A percentile compares a stretch with the other conserved stretches of the same genome.
These are phyloP conservation scores for Plenodomus tracheiphilus DNA, from an alignment of 2,329 filamentous ascomycete species.

Conservation along the genomic window DNA sequence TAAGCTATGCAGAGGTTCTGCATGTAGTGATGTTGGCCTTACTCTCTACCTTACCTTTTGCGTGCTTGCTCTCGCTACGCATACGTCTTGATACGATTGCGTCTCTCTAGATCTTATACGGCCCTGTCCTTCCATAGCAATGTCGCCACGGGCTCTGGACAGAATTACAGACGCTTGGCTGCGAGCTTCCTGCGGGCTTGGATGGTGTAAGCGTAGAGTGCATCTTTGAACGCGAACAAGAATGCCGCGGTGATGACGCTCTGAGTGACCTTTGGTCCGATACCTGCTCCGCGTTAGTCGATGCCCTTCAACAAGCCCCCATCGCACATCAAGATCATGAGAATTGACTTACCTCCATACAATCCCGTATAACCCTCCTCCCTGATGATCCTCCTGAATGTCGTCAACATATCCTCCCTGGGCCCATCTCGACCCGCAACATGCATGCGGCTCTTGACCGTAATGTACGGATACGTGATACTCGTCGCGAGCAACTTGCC, in stretches of 20 bases:
- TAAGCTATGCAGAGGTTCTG: not conserved
- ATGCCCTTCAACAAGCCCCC: not conserved
- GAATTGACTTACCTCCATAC: slow-evolving; percentile 73
- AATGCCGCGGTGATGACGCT: slow-evolving; percentile 96
- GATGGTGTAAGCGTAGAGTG: slow-evolving; percentile 82
- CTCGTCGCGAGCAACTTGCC: slow-evolving; percentile 93
- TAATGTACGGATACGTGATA: slow-evolving; percentile 98
- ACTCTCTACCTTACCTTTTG: not conserved
- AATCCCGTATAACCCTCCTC: slow-evolving; percentile 92
- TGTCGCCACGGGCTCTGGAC: slow-evolving; percentile 3
- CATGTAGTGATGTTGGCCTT: not conserved
- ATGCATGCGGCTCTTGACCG: slow-evolving; percentile 97
- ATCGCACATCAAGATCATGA: too few relatives aligned
- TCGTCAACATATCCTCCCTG: slow-evolving; percentile 78
- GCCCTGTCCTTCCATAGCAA: not conserved
- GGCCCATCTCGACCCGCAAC: slow-evolving; percentile 77
- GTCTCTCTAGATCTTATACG: not conserved
- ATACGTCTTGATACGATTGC: not conserved
- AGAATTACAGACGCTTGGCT: slow-evolving; percentile 32
- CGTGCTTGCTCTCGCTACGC: not conserved
- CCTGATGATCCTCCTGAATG: slow-evolving; percentile 75
- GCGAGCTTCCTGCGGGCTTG: slow-evolving; percentile 59
- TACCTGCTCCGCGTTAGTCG: slow-evolving; percentile 60
- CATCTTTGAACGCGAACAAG: slow-evolving; percentile 97
- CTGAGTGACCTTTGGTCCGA: slow-evolving; percentile 94